Percentiles rank a stretch among this genome's conserved stretches.
These are phyloP conservation scores for Sclerotinia sclerotiorum DNA, from an alignment of 2,329 filamentous ascomycete genomes.

Conservation along the genomic window DNA sequence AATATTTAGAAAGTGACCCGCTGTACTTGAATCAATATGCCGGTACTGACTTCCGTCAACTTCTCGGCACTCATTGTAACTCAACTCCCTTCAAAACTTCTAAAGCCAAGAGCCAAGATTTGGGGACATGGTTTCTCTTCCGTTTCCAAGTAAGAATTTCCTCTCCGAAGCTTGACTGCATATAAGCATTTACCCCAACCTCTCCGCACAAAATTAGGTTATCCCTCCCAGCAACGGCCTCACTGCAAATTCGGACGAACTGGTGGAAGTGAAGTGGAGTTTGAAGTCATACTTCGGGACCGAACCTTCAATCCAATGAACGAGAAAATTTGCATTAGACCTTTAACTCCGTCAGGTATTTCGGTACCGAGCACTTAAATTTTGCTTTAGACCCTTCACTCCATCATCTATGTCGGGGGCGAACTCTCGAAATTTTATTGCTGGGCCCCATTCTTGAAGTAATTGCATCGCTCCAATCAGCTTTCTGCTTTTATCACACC, in stretches of 20 bases:
- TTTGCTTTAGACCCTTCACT: not conserved
- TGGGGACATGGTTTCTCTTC: not conserved
- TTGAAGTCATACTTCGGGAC: not conserved
- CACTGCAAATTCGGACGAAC: too few relatives aligned
- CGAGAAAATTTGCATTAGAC: not conserved
- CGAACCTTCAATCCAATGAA: not conserved
- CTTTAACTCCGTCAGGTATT: not conserved
- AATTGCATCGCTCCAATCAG: not conserved
- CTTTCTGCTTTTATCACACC: not conserved
- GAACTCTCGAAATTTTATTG: not conserved
- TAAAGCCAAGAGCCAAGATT: slow-evolving; percentile 12
- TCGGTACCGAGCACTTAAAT: not conserved
- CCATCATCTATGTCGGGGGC: not conserved
- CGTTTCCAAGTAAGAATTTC: not conserved
- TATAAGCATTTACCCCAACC: not conserved
- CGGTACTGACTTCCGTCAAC: not conserved
- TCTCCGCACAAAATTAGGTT: not conserved
- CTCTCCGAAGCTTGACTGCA: not conserved
- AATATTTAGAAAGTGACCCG: not conserved
- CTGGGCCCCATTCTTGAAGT: not conserved
- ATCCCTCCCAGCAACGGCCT: not conserved
- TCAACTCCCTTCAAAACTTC: not conserved
- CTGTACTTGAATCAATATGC: not conserved
- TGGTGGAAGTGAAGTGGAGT: not conserved
- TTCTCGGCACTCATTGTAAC: not conserved